phyloP scores from a whole-genome alignment of 441 rosid species.

The Gossypium schwendimanii region DNA sequence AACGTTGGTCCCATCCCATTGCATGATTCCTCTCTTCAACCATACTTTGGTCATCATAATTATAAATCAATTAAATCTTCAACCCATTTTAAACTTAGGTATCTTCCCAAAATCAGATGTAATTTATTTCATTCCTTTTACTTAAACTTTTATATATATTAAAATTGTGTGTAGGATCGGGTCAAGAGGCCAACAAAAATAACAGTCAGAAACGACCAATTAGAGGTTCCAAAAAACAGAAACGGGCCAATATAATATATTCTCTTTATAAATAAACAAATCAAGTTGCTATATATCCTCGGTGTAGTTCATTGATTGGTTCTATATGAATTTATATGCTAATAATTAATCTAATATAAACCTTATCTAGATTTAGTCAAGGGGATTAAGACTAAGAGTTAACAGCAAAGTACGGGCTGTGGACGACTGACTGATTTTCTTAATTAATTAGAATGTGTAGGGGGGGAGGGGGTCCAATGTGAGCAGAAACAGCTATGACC shows the following conservation, averaged over 20 bases:
- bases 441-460: neutral
- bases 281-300: neutral
- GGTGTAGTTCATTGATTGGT: no score
- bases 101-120: no score
- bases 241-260: no score
- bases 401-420: neutral
- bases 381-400: neutral
- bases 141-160: no score
- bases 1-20: neutral
- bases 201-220: no score
- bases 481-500: slow-evolving; percentile 6
- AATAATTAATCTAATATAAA: no score
- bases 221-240: no score
- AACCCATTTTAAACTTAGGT: neutral
- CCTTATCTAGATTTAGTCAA: neutral
- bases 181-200: no score
- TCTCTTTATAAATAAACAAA: no score
- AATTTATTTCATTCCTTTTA: no score
- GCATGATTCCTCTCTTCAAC: neutral
- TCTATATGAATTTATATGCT: no score
- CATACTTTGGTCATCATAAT: neutral
- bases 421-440: neutral
- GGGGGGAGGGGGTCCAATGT: neutral
- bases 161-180: no score
- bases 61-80: neutral